Evolutionary conservation across 2,329 filamentous ascomycete species (phyloP), one percentile per base, ranked within the genome.

Genomic region (Stachybotrys chartarum): DNA sequence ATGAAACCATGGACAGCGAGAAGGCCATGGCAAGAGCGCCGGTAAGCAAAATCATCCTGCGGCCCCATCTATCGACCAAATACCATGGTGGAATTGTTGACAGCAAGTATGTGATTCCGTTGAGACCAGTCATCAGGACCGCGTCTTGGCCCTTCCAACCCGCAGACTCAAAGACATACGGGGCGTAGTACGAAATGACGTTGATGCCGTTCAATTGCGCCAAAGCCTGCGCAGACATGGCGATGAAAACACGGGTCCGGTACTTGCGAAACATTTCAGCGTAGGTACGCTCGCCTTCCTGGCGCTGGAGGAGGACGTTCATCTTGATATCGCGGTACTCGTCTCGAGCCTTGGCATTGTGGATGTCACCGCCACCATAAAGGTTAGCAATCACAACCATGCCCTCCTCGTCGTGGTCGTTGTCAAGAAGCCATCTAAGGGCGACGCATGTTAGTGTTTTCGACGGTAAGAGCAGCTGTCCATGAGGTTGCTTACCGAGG

Each of bases 321-420:
- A 97, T 96, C 78, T 99, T 99, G 77, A 99, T 99, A 67, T 97
- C 94, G 64, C 93, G 90, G 73, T 95, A 99, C 72, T 99, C 94
- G 55, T 97, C 92, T 56, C 92, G 85, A 1, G 94, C 94, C 72
- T 95, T 94, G 57, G 87, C 76, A 70, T 96, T 90, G 73, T 97
- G 92, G 58, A 97, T 92, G 70, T 99, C 94, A 58, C 94, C 94
- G 67, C 89, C 91, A 55, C 94, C 94, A 66, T 97, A 97, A 7
- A 99, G 80, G 69, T 97, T 97, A 57, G 94, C 94, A 74, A 99
- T 97, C 51, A 99, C 94, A 31, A 97, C 87, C 73, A 99, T 97
- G 54, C 94, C 94, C 71, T 99, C 94, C 70, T 99, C 94, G 67
- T 99, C 94, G 66, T 97, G 90, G 64, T 99, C 94, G 68, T 96